Conservation (phyloP, 148 eudicot species). For the Bassia scoparia region DNA sequence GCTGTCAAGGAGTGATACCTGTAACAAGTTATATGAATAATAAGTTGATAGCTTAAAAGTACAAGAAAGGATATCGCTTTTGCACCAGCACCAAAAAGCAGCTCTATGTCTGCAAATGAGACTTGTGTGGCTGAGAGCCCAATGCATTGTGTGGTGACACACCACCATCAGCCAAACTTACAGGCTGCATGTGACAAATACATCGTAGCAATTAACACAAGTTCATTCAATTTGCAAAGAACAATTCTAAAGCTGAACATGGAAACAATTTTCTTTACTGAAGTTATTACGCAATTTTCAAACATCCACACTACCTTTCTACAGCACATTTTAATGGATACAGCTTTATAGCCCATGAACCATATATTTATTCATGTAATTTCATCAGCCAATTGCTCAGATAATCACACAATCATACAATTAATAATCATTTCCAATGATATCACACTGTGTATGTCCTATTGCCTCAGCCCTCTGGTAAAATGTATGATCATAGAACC, state of each 20-base stretch:
- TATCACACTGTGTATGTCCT: too few relatives aligned
- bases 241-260: neutral
- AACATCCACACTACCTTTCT: too few relatives aligned
- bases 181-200: neutral
- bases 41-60: neutral
- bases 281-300: neutral
- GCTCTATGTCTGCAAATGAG: slow-evolving; percentile 32
- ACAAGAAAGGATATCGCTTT: slow-evolving; percentile 38
- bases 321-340: too few relatives aligned
- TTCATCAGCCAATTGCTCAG: too few relatives aligned
- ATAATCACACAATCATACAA: too few relatives aligned
- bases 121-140: slow-evolving; percentile 25
- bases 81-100: slow-evolving; percentile 39
- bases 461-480: too few relatives aligned
- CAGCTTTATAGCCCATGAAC: too few relatives aligned
- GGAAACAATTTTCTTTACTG: neutral
- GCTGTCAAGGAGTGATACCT: neutral
- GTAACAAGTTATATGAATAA: neutral
- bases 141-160: neutral
- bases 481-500: too few relatives aligned
- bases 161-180: neutral
- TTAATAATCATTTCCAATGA: too few relatives aligned
- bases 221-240: neutral
- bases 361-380: too few relatives aligned
- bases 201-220: slow-evolving; percentile 1